Evolutionary conservation across 805 yeast species (phyloP), one percentile per base, ranked within the genome.

Genomic region (Kregervanrija fluxuum): DNA sequence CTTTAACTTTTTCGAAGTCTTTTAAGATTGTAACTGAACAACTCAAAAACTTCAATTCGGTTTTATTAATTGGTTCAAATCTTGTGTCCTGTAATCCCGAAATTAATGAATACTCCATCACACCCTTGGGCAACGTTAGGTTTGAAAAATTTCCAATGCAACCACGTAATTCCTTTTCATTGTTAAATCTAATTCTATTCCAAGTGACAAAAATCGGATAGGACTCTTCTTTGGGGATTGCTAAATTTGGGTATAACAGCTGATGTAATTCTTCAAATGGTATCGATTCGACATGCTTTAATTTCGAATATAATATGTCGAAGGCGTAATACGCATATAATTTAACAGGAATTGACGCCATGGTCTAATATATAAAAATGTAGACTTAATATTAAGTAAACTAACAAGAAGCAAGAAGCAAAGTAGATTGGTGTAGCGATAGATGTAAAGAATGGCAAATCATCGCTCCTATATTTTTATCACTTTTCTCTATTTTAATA

Each of bases 91-190:
- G 77, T 8, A 88, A 64, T 0, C 95, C 96, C 38, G 90, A 80
- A 33, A 72, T 64, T 13, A 82, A 43, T 0, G 96, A 71, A 57
- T 81, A 91, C 34, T 71, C 69, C 16, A 66, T 60, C 3, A 89
- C 71, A 0, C 93, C 96, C 1, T 56, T 41, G 13, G 73, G 79
- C 2, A 85, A 53, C 0, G 73, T 69, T 45, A 74, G 60, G 12
- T 74, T 65, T 14, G 71, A 67, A 60, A 93, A 93, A 0, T 96
- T 90, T 1, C 99, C 99, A 44, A 91, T 93, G 58, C 99, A 91
- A 0, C 99, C 99, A 37, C 98, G 69, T 40, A 91, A 67, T 11
- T 67, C 64, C 22, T 46, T 42, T 14, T 54, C 53, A 4, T 30
- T 22, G 11, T 28, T 22, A 11, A 33, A n/a, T 15, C 30, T n/a